phyloP scores from a whole-genome alignment of 106 monocot genomes.

The Platanthera zijinensis region DNA sequence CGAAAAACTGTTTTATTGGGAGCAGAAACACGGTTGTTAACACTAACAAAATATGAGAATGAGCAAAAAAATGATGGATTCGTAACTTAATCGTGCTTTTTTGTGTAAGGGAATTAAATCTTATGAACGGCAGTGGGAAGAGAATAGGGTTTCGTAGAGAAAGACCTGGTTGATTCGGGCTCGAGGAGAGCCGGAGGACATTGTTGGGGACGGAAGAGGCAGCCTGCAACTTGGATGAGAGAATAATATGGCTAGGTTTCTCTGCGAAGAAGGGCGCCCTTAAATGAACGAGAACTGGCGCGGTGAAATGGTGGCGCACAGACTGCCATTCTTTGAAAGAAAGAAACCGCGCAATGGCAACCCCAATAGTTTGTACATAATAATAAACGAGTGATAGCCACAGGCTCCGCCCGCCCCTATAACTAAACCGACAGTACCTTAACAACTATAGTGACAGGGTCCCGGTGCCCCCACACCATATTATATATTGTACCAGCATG shows the following conservation, averaged over 20 bases:
- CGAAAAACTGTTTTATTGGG: conserved; percentile 38
- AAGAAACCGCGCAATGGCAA: background rate
- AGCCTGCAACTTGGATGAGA: background rate
- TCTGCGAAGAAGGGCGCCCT: background rate
- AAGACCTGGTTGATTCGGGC: conserved; percentile 76
- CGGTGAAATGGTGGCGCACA: too few species aligned
- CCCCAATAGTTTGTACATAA: too few species aligned
- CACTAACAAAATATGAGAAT: background rate
- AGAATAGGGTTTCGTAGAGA: conserved; percentile 15
- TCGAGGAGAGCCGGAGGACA: conserved; percentile 62
- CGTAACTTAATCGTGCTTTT: background rate
- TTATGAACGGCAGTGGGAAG: background rate
- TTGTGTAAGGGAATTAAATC: background rate
- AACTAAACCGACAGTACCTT: too few species aligned
- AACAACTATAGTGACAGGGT: too few species aligned
- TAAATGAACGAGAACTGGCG: background rate
- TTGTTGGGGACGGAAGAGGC: conserved; percentile 3
- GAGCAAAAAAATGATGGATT: background rate
- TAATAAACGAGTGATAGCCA: too few species aligned
- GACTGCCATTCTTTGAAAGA: conserved; percentile 4
- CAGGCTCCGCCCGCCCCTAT: too few species aligned
- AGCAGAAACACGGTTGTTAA: background rate
- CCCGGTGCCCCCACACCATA: too few species aligned
- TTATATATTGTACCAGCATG: too few species aligned
- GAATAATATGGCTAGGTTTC: background rate